Base-by-base conservation (phyloP, 805 yeast genomes). In the Metschnikowia cubensis region DNA sequence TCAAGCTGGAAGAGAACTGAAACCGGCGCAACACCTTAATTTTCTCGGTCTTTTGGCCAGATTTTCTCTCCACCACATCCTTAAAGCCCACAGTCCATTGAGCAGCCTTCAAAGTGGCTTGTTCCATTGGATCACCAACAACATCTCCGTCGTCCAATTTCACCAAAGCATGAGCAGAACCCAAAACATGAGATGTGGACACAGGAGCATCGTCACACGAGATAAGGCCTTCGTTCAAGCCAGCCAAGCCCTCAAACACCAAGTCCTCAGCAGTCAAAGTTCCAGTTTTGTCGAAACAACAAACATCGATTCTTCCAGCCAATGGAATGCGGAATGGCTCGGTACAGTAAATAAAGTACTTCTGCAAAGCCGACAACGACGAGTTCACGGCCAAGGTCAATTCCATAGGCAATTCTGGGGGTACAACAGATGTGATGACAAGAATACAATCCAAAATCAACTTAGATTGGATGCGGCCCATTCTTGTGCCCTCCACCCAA, bases 91-190 rank as follows among this genome's bases (percentile, higher is more conserved):
- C 85, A 37, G 74, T 76, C 97, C 97, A 94, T 31, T 83, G 82
- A 50, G 94, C 81, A 38, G 96, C 92, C 58, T 83, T 84, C 59
- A 94, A 75, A 47, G 99, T 94, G 25, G 95, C 97, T 70, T 90
- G 89, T 72, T 94, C 99, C 98, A 94, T 92, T 55, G 99, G 97
- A 65, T 94, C 99, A 70, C 99, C 99, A 53, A 94, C 99, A 59
- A 91, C 82, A 55, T 94, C 98, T 60, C 98, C 99, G 65, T 91
- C 96, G 61, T 94, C 97, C 53, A 94, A 77, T 62, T 84, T 83
- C 25, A 94, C 99, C 57, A 94, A 78, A 29, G 99, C 98, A 68
- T 94, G 99, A 34, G 96, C 97, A 50, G 97, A 84, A 54, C 97
- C 98, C 56, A 94, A 78, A 35, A 88, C 89, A 53, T 79, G 75